A percentile compares a stretch with the other conserved stretches of the same genome.
phyloP scores from a whole-genome alignment of 1,284 basidiomycete species.

The Jaminaea rosea region DNA sequence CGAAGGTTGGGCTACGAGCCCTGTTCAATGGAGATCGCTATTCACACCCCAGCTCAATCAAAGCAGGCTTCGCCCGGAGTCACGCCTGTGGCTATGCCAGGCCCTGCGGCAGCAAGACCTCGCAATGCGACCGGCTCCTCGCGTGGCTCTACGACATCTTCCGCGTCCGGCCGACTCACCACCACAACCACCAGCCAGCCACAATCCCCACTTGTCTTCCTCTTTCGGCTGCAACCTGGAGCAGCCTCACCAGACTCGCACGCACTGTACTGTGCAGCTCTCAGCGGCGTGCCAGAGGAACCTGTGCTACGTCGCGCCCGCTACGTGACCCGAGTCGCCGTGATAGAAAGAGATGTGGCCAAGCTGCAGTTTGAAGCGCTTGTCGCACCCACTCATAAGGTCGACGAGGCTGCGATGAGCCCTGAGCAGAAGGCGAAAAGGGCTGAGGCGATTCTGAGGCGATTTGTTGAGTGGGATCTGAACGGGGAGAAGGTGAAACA shows the following conservation, averaged over 20 bases:
- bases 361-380: not conserved
- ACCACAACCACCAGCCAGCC: no score
- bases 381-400: not conserved
- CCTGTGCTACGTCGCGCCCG: not conserved
- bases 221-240: no score
- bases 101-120: no score
- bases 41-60: no score
- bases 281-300: not conserved
- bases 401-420: not conserved
- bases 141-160: no score
- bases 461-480: not conserved
- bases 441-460: not conserved
- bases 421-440: not conserved
- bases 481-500: no score
- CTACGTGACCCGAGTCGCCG: not conserved
- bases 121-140: no score
- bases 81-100: no score
- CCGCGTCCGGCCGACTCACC: no score
- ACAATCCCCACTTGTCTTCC: no score
- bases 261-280: not conserved
- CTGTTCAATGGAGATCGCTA: constrained; percentile 11
- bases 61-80: no score
- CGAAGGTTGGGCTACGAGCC: constrained; percentile 2
- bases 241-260: constrained; percentile 11
- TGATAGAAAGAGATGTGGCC: not conserved